Base-by-base conservation (phyloP, 2,329 filamentous ascomycete genomes). In the Nemania bipapillata region DNA sequence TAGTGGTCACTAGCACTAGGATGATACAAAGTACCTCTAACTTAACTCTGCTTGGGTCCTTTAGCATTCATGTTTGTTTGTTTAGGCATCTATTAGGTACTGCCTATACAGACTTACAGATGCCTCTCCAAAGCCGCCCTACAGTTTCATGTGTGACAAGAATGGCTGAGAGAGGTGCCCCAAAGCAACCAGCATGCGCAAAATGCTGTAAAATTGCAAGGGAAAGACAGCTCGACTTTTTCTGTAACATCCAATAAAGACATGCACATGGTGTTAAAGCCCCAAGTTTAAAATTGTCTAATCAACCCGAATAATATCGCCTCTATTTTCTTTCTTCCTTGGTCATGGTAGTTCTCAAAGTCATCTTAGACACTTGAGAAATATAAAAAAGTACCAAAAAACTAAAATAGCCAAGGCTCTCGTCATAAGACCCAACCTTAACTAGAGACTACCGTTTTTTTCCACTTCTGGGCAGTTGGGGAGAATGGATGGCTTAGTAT, bases 371-470 rank as follows among this genome's bases (percentile, higher is more conserved):
- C 30, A 9, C 30, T 32, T 9, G 9, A 9, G 30, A 9, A 32
- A 32, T 32, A 9, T 32, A 4, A 20, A 22, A 8, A 15, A 47
- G 30, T 49, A n/a, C n/a, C n/a, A n/a, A n/a, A n/a, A n/a, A n/a
- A n/a, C n/a, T n/a, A n/a, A n/a, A n/a, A n/a, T n/a, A 20, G 17
- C 28, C 52, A 6, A 24, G 26, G 24, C 35, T 8, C 42, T n/a
- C 32, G 20, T 42, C 22, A 52, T 45, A 45, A 47, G n/a, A 32
- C n/a, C 35, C 35, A 65, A 47, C n/a, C 52, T 64, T 53, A 45
- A 20, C 37, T 4, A 9, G 8, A 40, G 37, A 40, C 37, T 12
- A 12, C 11, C 5, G 11, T 35, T 35, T 35, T 35, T 35, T 35
- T 35, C n/a, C n/a, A 32, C 4, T 32, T 32, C 9, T 32, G 30